Evolutionary conservation across 306 rosid species (phyloP).

Genomic region (Clitoria ternatea): DNA sequence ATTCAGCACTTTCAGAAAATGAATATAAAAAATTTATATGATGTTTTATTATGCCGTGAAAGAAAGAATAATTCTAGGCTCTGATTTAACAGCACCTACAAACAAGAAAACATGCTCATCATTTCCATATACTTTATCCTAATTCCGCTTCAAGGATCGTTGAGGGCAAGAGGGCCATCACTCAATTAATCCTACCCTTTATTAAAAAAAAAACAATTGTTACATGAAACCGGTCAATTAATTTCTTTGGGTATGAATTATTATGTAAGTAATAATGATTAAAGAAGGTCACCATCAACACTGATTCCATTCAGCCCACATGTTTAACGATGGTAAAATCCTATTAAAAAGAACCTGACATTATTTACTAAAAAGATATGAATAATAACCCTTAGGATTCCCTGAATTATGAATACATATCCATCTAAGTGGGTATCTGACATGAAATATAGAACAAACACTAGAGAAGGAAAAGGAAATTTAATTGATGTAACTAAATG

Average conservation of each 20-base stretch:
- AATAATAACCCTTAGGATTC: slow-evolving; percentile 46
- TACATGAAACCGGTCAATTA: neutral
- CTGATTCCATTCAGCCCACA: neutral
- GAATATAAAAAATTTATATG: neutral
- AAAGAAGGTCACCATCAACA: neutral
- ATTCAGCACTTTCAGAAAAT: neutral
- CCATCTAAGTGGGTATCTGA: too few relatives aligned
- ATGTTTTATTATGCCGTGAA: neutral
- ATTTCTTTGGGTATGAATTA: slow-evolving; percentile 13
- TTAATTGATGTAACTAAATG: neutral
- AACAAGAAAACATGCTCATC: slow-evolving; percentile 2
- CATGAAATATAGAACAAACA: slow-evolving; percentile 9
- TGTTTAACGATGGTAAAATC: slow-evolving; percentile 5
- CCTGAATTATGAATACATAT: slow-evolving; percentile 34
- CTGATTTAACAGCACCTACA: slow-evolving; percentile 4
- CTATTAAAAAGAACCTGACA: neutral
- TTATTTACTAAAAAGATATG: neutral
- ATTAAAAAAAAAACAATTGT: too few relatives aligned
- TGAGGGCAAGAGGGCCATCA: slow-evolving; percentile 16
- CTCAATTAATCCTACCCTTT: slow-evolving; percentile 4
- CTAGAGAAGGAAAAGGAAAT: neutral
- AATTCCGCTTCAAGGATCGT: slow-evolving; percentile 16
- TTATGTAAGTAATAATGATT: slow-evolving; percentile 2
- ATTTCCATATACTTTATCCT: slow-evolving; percentile 10
- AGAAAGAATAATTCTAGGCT: neutral